Evolutionary conservation across 768 basidiomycete genomes (phyloP).

Genomic region (Suillus discolor): DNA sequence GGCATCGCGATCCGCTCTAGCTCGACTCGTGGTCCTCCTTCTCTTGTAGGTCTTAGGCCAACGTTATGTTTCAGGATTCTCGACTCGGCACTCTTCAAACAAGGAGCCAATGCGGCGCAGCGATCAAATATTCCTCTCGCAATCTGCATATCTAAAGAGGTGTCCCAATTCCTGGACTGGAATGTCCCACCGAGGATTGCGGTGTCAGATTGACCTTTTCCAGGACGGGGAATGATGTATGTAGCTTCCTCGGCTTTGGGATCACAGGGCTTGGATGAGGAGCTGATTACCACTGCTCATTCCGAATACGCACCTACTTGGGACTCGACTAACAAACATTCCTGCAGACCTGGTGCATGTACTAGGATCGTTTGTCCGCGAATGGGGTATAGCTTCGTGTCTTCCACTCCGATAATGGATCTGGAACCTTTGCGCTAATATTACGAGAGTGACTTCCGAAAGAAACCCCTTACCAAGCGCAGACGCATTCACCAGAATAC

Average conservation of each 20-base stretch:
- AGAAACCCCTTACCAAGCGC: conserved; percentile 44
- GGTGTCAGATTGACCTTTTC: conserved; percentile 40
- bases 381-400: conserved; percentile 71
- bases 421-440: conserved; percentile 50
- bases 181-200: conserved; percentile 63
- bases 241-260: conserved; percentile 34
- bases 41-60: conserved; percentile 57
- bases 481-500: conserved; percentile 58
- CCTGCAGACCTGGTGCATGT: conserved; percentile 61
- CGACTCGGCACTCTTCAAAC: conserved; percentile 35
- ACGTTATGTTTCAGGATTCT: conserved; percentile 57
- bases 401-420: conserved; percentile 80
- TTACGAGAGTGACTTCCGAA: background rate
- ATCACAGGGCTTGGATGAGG: conserved; percentile 3
- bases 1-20: conserved; percentile 43
- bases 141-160: conserved; percentile 43
- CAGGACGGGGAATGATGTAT: conserved; percentile 68
- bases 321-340: conserved; percentile 28
- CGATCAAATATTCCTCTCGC: conserved; percentile 50
- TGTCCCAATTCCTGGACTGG: conserved; percentile 51
- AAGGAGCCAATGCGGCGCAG: conserved; percentile 42
- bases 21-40: conserved; percentile 60
- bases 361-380: conserved; percentile 85
- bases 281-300: background rate
- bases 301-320: conserved; percentile 23